Evolutionary conservation across 2,329 filamentous ascomycete genomes (phyloP).

Genomic region (Diaporthe sp.): DNA sequence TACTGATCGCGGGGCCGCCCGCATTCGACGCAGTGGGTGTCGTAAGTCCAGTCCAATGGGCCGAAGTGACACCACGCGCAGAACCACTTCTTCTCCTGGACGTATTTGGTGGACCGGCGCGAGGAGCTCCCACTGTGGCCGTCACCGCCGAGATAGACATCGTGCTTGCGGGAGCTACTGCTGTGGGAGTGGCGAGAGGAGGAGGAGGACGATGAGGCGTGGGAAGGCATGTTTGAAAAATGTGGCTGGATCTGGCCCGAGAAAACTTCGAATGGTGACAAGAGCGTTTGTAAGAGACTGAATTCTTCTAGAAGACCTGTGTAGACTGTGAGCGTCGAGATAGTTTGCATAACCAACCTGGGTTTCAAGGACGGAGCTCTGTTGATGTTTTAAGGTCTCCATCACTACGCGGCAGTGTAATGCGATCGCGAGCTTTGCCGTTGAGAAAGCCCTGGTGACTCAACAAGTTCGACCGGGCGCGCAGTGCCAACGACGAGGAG

Average conservation of each 20-base stretch:
- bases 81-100: constrained; percentile 16
- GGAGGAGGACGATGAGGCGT: constrained; percentile 11
- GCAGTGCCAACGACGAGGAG: background rate
- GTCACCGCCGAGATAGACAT: constrained; percentile 15
- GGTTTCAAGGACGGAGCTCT: background rate
- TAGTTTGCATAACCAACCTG: background rate
- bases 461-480: background rate
- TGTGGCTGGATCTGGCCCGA: background rate
- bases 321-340: background rate
- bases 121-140: constrained; percentile 6
- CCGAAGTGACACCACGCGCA: constrained; percentile 21
- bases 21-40: background rate
- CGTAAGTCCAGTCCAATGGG: constrained; percentile 10
- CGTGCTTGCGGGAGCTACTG: constrained; percentile 12
- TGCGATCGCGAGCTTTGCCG: background rate
- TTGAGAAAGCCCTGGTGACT: constrained; percentile 14
- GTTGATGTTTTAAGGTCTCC: background rate
- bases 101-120: background rate
- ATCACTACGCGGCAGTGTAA: background rate
- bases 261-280: background rate
- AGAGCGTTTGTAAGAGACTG: background rate
- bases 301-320: background rate
- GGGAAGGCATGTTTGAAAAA: background rate
- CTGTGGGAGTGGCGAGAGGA: constrained; percentile 6
- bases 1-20: background rate